These are phyloP conservation scores for Paracoccidioides lutzii DNA, from an alignment of 2,329 filamentous ascomycete species.

Conservation along the genomic window DNA sequence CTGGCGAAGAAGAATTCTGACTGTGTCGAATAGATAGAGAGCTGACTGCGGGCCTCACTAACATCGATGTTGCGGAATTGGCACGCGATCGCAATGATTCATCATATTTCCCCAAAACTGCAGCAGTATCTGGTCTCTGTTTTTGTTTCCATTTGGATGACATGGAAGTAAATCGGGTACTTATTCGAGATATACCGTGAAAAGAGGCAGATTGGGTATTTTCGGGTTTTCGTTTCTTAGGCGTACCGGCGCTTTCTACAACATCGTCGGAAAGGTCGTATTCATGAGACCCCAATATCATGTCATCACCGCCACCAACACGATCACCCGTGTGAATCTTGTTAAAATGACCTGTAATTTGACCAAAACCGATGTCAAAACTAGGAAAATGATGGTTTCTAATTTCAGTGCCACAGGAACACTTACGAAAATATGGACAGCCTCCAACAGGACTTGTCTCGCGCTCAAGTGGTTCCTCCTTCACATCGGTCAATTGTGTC, in stretches of 20 bases:
- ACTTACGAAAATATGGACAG: constrained; percentile 63
- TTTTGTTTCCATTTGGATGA: constrained; percentile 38
- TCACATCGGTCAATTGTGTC: constrained; percentile 62
- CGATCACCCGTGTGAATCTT: constrained; percentile 16
- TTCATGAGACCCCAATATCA: constrained; percentile 21
- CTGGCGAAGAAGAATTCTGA: constrained; percentile 48
- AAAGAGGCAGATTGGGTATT: constrained; percentile 23
- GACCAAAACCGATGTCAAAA: constrained; percentile 5
- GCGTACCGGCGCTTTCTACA: constrained; percentile 46
- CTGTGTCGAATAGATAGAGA: constrained; percentile 36
- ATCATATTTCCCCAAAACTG: constrained; percentile 18
- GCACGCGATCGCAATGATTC: constrained; percentile 29
- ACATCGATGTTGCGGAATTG: constrained; percentile 30
- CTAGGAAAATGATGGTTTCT: constrained; percentile 4
- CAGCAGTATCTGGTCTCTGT: constrained; percentile 24
- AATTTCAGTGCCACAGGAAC: not conserved
- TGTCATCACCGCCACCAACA: constrained; percentile 20
- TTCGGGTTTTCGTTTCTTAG: constrained; percentile 42
- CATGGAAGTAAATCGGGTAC: constrained; percentile 58
- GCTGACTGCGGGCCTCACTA: constrained; percentile 24
- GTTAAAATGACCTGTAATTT: constrained; percentile 25
- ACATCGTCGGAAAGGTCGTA: constrained; percentile 48
- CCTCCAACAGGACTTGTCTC: constrained; percentile 42
- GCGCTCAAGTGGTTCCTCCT: constrained; percentile 66
- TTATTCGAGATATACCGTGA: constrained; percentile 51